Conservation (phyloP, 345 rosid species). For the Aquilaria yunnanensis region DNA sequence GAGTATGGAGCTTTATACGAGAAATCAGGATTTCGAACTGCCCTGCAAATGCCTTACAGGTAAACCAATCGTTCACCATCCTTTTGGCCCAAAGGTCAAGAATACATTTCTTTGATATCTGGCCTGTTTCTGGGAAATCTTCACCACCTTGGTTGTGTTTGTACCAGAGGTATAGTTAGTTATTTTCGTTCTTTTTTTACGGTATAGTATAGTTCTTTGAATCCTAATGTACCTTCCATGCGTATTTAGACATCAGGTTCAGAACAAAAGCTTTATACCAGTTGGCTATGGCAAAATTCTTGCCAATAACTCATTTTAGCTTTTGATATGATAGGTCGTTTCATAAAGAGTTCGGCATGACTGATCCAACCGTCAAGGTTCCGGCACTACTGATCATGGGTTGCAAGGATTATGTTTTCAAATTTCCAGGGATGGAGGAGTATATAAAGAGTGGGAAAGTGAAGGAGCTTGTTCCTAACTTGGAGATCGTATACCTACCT, state of each 20-base stretch:
- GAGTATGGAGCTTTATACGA: conserved; percentile 35
- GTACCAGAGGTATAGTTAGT: too few relatives aligned
- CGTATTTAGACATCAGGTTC: too few relatives aligned
- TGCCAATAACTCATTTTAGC: background rate
- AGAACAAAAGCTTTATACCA: too few relatives aligned
- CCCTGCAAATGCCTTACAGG: conserved; percentile 45
- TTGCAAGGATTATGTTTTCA: conserved; percentile 34
- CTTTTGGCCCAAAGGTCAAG: too few relatives aligned
- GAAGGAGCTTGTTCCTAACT: conserved; percentile 28
- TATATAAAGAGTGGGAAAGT: conserved; percentile 30
- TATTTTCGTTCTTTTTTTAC: too few relatives aligned
- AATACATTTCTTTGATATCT: too few relatives aligned
- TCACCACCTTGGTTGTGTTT: too few relatives aligned
- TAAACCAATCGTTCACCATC: background rate
- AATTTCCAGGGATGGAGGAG: conserved; percentile 41
- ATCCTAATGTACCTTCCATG: too few relatives aligned
- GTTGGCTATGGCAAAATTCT: background rate
- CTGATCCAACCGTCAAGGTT: conserved; percentile 22
- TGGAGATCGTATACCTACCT: conserved; percentile 33
- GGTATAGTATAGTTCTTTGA: too few relatives aligned
- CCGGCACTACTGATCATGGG: conserved; percentile 45
- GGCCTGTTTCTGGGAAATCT: background rate
- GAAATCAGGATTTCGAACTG: conserved; percentile 42
- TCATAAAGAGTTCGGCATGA: conserved; percentile 8
- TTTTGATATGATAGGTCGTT: conserved; percentile 15